Percentiles rank a stretch among this genome's conserved stretches.
Evolutionary conservation across 208 protist species (phyloP).

Genomic region (Trypanosoma scelopori): DNA sequence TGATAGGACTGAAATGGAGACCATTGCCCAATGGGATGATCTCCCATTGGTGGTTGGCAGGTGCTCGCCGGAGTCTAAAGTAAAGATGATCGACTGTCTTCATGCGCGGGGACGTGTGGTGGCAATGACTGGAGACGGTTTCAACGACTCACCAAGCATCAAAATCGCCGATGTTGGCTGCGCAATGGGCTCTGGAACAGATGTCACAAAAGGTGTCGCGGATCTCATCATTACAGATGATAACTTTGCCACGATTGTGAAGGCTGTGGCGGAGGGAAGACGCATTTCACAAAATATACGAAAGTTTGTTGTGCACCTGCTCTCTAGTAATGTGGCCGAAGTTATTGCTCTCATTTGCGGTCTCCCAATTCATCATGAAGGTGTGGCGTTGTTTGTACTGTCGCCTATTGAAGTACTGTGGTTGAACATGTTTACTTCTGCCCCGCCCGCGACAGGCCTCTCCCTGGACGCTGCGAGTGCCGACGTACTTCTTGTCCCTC

Average conservation of each 20-base stretch:
- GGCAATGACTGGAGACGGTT: conserved; percentile 95
- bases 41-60: conserved; percentile 86
- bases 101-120: conserved; percentile 72
- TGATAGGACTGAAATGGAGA: conserved; percentile 66
- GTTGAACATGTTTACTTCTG: conserved; percentile 90
- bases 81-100: conserved; percentile 90
- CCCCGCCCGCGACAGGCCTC: conserved; percentile 72
- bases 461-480: conserved; percentile 72
- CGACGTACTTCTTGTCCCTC: conserved; percentile 80
- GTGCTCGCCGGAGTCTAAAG: conserved; percentile 89
- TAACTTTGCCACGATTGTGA: conserved; percentile 98
- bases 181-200: conserved; percentile 96
- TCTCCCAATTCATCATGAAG: conserved; percentile 70
- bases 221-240: conserved; percentile 97
- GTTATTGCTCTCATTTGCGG: conserved; percentile 88
- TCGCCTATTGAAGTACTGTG: conserved; percentile 93
- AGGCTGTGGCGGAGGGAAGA: conserved; percentile 85
- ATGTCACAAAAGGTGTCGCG: conserved; percentile 95
- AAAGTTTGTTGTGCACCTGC: conserved; percentile 90
- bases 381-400: conserved; percentile 71
- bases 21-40: conserved; percentile 70
- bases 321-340: conserved; percentile 89
- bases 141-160: conserved; percentile 96
- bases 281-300: conserved; percentile 85
- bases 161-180: conserved; percentile 96